Conservation (phyloP, 768 basidiomycete genomes). For the Lactifluus pinguis region DNA sequence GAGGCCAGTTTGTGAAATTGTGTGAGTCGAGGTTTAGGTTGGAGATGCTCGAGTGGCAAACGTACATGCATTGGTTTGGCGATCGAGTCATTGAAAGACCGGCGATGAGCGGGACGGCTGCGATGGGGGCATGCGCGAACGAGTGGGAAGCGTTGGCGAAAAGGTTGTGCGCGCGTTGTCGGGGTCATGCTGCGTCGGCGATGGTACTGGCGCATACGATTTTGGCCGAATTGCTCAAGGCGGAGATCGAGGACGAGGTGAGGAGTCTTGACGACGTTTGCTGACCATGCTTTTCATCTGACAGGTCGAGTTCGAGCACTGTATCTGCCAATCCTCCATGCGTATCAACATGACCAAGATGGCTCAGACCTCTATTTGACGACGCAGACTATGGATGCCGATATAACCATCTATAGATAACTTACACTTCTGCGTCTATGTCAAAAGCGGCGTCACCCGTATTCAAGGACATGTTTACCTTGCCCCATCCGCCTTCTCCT, state of each 20-base stretch:
- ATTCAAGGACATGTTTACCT: no score
- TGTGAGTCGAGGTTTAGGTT: not conserved
- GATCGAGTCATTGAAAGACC: not conserved
- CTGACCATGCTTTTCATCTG: not conserved
- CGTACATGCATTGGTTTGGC: not conserved
- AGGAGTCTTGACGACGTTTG: not conserved
- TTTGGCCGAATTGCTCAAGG: not conserved
- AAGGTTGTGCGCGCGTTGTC: no score
- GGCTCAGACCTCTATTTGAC: no score
- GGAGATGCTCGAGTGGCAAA: not conserved
- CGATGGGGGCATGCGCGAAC: not conserved
- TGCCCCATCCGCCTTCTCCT: no score
- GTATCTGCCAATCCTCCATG: not conserved
- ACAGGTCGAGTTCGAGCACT: not conserved
- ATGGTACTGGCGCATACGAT: not conserved
- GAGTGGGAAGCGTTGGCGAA: not conserved
- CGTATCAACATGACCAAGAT: no score
- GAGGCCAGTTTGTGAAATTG: not conserved
- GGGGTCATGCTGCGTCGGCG: no score
- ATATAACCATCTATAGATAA: no score
- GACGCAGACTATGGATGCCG: no score
- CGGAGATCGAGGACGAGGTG: slow-evolving; percentile 4
- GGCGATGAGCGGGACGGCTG: not conserved
- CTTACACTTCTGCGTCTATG: no score
- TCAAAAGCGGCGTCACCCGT: no score